These are phyloP conservation scores for Epichloe bromicola DNA, from an alignment of 2,329 filamentous ascomycete species.

Conservation along the genomic window DNA sequence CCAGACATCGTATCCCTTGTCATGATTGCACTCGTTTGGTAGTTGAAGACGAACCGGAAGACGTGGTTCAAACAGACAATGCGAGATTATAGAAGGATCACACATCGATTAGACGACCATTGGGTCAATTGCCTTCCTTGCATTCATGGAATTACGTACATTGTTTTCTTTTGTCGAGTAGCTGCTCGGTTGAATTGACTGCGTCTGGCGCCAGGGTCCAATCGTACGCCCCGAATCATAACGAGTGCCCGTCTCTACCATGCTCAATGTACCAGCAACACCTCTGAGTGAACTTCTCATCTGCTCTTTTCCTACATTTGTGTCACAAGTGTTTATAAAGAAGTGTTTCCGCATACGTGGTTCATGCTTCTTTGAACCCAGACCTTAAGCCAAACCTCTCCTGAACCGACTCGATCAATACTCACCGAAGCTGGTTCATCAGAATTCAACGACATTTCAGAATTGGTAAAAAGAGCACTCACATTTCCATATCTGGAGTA, in stretches of 20 bases:
- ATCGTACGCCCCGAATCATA: background rate
- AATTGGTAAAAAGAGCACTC: too few species aligned
- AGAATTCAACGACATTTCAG: too few species aligned
- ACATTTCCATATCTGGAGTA: too few species aligned
- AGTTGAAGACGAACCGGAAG: background rate
- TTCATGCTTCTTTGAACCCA: background rate
- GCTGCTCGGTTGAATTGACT: background rate
- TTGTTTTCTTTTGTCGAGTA: background rate
- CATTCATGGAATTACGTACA: background rate
- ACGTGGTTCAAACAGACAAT: background rate
- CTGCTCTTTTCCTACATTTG: background rate
- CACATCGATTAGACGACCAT: background rate
- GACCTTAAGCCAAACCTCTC: background rate
- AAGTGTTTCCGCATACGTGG: background rate
- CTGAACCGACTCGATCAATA: too few species aligned
- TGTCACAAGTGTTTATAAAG: background rate
- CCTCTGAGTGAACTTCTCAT: background rate
- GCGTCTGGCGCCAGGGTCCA: background rate
- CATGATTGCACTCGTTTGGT: slow-evolving; percentile 18
- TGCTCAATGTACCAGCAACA: background rate
- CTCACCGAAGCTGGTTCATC: too few species aligned
- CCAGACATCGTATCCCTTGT: slow-evolving; percentile 68
- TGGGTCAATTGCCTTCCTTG: background rate
- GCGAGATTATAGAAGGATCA: background rate
- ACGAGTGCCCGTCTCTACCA: background rate